Evolutionary conservation across 805 yeast genomes (phyloP).

Genomic region (Schwanniomyces sp.): DNA sequence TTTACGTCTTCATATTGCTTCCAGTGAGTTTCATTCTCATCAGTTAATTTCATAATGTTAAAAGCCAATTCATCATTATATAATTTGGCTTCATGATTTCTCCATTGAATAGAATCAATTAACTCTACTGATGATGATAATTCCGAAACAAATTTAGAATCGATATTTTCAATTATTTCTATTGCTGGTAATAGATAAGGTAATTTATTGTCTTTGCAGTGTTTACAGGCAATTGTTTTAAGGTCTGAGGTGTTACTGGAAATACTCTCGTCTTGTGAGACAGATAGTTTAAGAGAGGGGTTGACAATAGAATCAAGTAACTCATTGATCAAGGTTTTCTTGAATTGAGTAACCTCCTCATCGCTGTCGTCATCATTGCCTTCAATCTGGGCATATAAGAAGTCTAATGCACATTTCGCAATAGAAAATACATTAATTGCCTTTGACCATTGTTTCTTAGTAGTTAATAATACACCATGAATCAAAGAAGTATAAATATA

Average conservation of each 20-base stretch:
- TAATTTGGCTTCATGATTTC: constrained; percentile 56
- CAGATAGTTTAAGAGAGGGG: constrained; percentile 60
- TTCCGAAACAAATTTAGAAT: constrained; percentile 36
- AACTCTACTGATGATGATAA: constrained; percentile 24
- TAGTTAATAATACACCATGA: constrained; percentile 51
- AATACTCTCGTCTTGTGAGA: constrained; percentile 38
- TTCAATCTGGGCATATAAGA: constrained; percentile 26
- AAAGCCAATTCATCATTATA: constrained; percentile 73
- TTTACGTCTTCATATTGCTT: constrained; percentile 32
- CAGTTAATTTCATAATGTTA: constrained; percentile 43
- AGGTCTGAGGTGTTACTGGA: constrained; percentile 42
- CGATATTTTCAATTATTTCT: constrained; percentile 36
- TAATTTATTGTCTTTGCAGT: constrained; percentile 29
- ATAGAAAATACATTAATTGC: constrained; percentile 56
- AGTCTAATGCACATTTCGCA: constrained; percentile 62
- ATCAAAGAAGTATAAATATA: constrained; percentile 46
- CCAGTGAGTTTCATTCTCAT: constrained; percentile 20
- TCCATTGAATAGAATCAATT: constrained; percentile 45
- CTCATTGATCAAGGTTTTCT: constrained; percentile 50
- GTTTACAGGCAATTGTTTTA: constrained; percentile 46
- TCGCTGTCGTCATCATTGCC: constrained; percentile 3
- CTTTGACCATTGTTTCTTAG: constrained; percentile 53
- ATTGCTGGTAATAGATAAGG: constrained; percentile 42
- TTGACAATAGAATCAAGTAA: constrained; percentile 60
- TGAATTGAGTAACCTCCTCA: constrained; percentile 18